Evolutionary conservation across 768 basidiomycete species (phyloP).

Genomic region (Trametes coccinea): DNA sequence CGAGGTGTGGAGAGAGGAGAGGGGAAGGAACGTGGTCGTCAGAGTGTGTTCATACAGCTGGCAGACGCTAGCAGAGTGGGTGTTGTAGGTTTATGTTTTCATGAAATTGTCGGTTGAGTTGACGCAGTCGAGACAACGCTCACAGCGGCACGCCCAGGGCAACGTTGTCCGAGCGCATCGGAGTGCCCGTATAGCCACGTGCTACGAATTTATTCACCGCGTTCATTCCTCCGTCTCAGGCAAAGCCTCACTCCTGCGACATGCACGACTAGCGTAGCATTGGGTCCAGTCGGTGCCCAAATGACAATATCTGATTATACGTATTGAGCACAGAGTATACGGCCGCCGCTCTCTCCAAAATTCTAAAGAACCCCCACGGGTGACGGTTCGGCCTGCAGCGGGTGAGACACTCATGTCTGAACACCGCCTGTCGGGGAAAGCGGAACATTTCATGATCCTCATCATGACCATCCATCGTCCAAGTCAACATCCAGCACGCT

Average conservation of each 20-base stretch:
- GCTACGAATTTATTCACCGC: background rate
- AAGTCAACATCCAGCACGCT: conserved; percentile 2
- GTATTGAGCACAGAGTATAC: too few relatives aligned
- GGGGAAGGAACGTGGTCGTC: conserved; percentile 16
- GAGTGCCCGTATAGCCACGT: conserved; percentile 4
- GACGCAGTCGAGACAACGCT: background rate
- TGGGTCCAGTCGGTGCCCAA: too few relatives aligned
- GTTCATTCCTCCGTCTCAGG: too few relatives aligned
- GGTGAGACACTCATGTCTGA: too few relatives aligned
- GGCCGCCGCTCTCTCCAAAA: too few relatives aligned
- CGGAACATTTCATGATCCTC: background rate
- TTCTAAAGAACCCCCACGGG: too few relatives aligned
- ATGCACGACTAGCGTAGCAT: too few relatives aligned
- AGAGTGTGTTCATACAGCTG: conserved; percentile 14
- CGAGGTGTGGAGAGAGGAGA: background rate
- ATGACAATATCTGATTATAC: too few relatives aligned
- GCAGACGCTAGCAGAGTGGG: background rate
- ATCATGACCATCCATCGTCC: conserved; percentile 12
- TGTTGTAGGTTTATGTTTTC: conserved; percentile 8
- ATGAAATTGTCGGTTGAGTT: background rate
- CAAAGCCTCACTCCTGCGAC: too few relatives aligned
- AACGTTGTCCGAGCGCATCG: conserved; percentile 12
- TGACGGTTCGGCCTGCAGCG: too few relatives aligned
- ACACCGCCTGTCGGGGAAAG: background rate
- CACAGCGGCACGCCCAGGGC: conserved; percentile 1